Conservation (phyloP, 2,329 filamentous ascomycete species). For the Didymella glomerata region DNA sequence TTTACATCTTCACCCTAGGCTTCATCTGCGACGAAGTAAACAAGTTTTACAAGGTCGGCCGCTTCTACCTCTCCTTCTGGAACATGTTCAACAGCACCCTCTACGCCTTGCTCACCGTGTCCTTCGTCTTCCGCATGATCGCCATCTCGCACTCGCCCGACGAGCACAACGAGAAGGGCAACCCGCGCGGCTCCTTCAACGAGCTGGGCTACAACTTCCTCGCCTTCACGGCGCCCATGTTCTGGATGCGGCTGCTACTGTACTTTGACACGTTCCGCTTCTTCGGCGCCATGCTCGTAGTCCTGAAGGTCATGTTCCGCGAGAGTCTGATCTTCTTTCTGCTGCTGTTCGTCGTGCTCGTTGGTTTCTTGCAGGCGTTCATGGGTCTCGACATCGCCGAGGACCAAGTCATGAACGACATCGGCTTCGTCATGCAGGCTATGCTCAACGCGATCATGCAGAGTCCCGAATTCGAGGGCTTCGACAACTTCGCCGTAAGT, state of each 20-base stretch:
- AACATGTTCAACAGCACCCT: slow-evolving; percentile 90
- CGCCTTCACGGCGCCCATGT: slow-evolving; percentile 93
- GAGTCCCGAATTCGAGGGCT: slow-evolving; percentile 86
- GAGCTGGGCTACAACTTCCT: slow-evolving; percentile 91
- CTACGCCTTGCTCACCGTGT: slow-evolving; percentile 80
- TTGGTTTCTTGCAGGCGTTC: slow-evolving; percentile 92
- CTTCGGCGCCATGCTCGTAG: slow-evolving; percentile 97
- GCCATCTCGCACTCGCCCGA: slow-evolving; percentile 68
- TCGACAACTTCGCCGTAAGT: slow-evolving; percentile 78
- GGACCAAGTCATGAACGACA: slow-evolving; percentile 68
- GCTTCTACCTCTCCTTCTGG: slow-evolving; percentile 94
- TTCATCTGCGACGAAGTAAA: slow-evolving; percentile 87
- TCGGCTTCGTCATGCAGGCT: slow-evolving; percentile 76
- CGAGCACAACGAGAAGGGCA: not conserved
- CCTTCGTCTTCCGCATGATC: slow-evolving; percentile 79
- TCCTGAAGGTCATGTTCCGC: slow-evolving; percentile 76
- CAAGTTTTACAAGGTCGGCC: slow-evolving; percentile 94
- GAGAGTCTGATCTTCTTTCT: slow-evolving; percentile 94
- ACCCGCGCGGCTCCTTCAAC: slow-evolving; percentile 71
- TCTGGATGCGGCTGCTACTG: slow-evolving; percentile 90
- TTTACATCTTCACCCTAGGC: slow-evolving; percentile 91
- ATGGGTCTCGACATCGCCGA: slow-evolving; percentile 88
- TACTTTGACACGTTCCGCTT: slow-evolving; percentile 95
- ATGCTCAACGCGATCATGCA: slow-evolving; percentile 94
- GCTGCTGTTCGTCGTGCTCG: slow-evolving; percentile 80